Evolutionary conservation across 306 rosid genomes (phyloP), one percentile per base, ranked within the genome.

Genomic region (Luffa acutangula): DNA sequence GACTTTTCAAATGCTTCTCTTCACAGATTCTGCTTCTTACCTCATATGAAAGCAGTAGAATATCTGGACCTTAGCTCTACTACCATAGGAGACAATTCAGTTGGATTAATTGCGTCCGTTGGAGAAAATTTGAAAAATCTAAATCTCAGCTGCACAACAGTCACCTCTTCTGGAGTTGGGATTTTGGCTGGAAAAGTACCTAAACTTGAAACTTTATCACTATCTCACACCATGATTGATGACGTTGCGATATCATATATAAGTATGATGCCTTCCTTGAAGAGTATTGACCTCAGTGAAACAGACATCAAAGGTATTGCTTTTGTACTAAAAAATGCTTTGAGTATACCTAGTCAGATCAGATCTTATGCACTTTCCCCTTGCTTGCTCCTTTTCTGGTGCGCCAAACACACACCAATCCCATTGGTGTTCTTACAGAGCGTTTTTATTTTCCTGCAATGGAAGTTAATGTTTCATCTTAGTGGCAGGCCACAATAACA

Each of bases 41-140:
- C 86, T 79, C 75, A 54, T 71, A 66, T 92, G 88, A 83, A 81
- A 83, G 87, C 81, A 46, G 79, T 95, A 82, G 88, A 91, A 81
- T 87, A 92, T 85, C 89, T 95, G 78, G 89, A 92, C 86, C 93
- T 95, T 84, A 86, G 92, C 90, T 90, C 90, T 14, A 85, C 89
- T 80, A 72, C 76, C 87, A 73, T 94, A 36, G 89, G 86, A 52
- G 97, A 95, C 85, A 91, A 91, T 84, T 84, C 83, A 45, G 57
- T 91, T 4, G 84, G 87, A 81, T 89, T 89, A 69, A 76, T 90
- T 86, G 90, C 92, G 39, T 80, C 88, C 15, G 20, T 85, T 73
- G 94, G 97, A 85, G 88, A 72, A 77, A 89, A 82, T 70, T 89
- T 94, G 89, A 94, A 77, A 80, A 79, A 82, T 87, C 81, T 92